Percentiles rank a stretch among this genome's conserved stretches.
phyloP scores from a whole-genome alignment of 2,329 filamentous ascomycete genomes.

The Fusarium subglutinans region DNA sequence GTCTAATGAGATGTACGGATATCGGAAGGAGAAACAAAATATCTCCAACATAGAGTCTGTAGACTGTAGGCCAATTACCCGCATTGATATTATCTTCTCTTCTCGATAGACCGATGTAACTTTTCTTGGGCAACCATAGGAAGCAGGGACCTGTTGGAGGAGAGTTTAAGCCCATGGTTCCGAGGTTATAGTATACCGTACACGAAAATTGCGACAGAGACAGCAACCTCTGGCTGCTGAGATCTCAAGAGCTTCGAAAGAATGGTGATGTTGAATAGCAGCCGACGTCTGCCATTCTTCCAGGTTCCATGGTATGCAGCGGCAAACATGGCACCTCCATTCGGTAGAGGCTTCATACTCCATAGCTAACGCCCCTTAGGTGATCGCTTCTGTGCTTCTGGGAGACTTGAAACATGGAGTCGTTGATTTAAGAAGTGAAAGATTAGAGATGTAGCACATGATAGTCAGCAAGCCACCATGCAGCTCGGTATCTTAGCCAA shows the following conservation, averaged over 20 bases:
- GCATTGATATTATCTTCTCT: too few species aligned
- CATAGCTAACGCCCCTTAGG: not conserved
- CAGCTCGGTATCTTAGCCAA: not conserved
- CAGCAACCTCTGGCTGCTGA: not conserved
- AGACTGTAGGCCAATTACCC: not conserved
- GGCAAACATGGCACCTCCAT: not conserved
- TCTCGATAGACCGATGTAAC: not conserved
- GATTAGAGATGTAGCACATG: not conserved
- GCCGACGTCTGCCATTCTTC: not conserved
- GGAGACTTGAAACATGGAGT: not conserved
- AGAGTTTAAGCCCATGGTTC: not conserved
- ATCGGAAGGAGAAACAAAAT: not conserved
- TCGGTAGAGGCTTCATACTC: not conserved
- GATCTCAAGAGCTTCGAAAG: not conserved
- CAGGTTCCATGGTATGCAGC: not conserved
- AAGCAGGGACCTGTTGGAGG: not conserved
- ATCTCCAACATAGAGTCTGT: not conserved
- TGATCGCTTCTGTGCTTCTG: not conserved
- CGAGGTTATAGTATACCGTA: not conserved
- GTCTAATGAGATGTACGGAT: rapidly evolving
- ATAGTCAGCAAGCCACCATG: not conserved
- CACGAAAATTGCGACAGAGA: not conserved
- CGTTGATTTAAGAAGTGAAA: not conserved
- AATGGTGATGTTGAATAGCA: not conserved
- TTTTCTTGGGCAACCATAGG: not conserved